phyloP scores from a whole-genome alignment of 1,139 yeast species.

The Schizosaccharomyces versatilis region DNA sequence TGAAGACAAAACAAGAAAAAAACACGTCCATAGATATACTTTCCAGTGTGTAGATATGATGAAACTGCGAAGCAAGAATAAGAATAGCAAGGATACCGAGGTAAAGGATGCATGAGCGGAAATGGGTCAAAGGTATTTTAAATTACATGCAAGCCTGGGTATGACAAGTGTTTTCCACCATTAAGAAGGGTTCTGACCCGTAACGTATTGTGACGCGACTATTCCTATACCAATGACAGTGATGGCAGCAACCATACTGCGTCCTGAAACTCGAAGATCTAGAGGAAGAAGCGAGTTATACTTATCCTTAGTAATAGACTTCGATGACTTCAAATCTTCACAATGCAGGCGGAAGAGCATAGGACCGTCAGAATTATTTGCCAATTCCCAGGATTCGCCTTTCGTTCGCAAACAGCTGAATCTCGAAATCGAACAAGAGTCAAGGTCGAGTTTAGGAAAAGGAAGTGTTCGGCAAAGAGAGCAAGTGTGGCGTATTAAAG shows the following conservation, averaged over 20 bases:
- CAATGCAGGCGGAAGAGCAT: neutral
- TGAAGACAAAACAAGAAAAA: neutral
- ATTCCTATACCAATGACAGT: constrained; percentile 1
- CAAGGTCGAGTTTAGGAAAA: neutral
- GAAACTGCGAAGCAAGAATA: too few species aligned
- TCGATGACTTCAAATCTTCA: neutral
- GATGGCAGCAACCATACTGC: neutral
- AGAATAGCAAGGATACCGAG: too few species aligned
- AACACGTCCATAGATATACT: neutral
- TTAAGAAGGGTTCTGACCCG: neutral
- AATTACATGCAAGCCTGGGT: too few species aligned
- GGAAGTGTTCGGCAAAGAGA: neutral
- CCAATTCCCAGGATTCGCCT: neutral
- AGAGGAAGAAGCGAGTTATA: neutral
- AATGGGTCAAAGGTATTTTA: too few species aligned
- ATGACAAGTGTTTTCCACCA: neutral
- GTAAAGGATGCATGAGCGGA: too few species aligned
- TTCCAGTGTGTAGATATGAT: neutral
- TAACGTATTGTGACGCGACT: neutral
- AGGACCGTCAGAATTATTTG: neutral
- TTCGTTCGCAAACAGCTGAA: neutral
- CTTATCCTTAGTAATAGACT: neutral
- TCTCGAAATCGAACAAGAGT: neutral
- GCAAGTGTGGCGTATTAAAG: neutral
- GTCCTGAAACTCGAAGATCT: neutral